Evolutionary conservation across 257 asterid genomes (phyloP).

Genomic region (Penstemon newberryi): DNA sequence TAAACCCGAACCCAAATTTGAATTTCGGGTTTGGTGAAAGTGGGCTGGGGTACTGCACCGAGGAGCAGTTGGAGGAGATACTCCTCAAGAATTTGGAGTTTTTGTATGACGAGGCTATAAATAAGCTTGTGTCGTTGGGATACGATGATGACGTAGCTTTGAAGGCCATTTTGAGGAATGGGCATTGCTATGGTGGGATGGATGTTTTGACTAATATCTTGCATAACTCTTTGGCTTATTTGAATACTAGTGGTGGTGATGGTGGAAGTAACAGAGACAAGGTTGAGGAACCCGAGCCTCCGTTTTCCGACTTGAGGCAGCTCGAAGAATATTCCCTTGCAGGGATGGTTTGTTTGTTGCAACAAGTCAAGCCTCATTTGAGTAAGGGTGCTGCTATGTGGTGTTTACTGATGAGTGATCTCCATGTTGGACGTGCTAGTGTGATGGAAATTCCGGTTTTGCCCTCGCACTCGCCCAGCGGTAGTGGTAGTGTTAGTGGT

Average conservation of each 20-base stretch:
- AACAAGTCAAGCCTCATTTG: conserved; percentile 78
- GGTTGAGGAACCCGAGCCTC: conserved; percentile 28
- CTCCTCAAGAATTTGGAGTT: conserved; percentile 63
- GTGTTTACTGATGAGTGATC: conserved; percentile 90
- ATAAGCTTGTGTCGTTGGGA: conserved; percentile 61
- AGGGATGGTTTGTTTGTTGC: conserved; percentile 83
- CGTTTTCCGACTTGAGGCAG: conserved; percentile 72
- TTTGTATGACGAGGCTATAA: conserved; percentile 60
- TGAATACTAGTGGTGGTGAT: conserved; percentile 40
- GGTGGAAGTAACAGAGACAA: conserved; percentile 32
- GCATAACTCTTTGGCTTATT: conserved; percentile 71
- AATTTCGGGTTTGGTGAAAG: conserved; percentile 43
- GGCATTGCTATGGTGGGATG: conserved; percentile 85
- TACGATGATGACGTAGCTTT: conserved; percentile 69
- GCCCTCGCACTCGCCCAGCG: conserved; percentile 48
- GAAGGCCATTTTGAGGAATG: conserved; percentile 72
- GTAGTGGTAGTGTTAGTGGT: conserved; percentile 3
- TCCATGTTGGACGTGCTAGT: conserved; percentile 87
- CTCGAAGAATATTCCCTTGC: conserved; percentile 78
- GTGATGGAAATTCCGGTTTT: conserved; percentile 75
- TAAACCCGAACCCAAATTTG: conserved; percentile 22
- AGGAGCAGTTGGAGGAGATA: conserved; percentile 71
- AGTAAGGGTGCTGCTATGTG: conserved; percentile 91
- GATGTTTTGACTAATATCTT: conserved; percentile 77
- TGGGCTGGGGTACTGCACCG: conserved; percentile 68